Conservation (phyloP, 1,284 basidiomycete genomes). For the Marasmius sp. region DNA sequence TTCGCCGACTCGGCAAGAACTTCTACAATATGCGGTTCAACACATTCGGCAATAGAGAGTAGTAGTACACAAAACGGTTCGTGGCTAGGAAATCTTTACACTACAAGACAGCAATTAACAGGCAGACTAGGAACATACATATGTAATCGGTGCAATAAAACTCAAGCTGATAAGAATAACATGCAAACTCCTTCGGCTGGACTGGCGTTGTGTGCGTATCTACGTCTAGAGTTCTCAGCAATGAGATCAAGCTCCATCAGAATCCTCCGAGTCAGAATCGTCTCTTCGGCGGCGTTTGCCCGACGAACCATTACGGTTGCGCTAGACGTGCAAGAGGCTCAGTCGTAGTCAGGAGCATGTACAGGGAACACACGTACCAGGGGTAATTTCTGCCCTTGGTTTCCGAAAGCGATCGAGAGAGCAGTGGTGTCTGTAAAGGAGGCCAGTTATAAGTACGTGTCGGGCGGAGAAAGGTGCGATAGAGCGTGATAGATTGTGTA, state of each 20-base stretch:
- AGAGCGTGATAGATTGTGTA: neutral
- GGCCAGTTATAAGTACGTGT: neutral
- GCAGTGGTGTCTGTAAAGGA: conserved; percentile 72
- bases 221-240: no score
- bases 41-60: no score
- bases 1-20: no score
- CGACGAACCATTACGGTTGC: conserved; percentile 67
- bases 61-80: no score
- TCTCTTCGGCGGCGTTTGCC: conserved; percentile 53
- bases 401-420: conserved; percentile 87
- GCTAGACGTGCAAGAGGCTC: conserved; percentile 37
- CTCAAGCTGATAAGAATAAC: no score
- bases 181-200: no score
- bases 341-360: conserved; percentile 19
- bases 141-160: no score
- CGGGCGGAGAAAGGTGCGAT: neutral
- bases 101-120: no score
- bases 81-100: no score
- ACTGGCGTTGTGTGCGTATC: no score
- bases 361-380: conserved; percentile 51
- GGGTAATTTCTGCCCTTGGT: conserved; percentile 89
- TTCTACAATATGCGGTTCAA: no score
- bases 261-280: conserved; percentile 54
- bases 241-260: conserved; percentile 33
- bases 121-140: no score